Conservation (phyloP, 208 protist species). For the Novymonas esmeraldas region DNA sequence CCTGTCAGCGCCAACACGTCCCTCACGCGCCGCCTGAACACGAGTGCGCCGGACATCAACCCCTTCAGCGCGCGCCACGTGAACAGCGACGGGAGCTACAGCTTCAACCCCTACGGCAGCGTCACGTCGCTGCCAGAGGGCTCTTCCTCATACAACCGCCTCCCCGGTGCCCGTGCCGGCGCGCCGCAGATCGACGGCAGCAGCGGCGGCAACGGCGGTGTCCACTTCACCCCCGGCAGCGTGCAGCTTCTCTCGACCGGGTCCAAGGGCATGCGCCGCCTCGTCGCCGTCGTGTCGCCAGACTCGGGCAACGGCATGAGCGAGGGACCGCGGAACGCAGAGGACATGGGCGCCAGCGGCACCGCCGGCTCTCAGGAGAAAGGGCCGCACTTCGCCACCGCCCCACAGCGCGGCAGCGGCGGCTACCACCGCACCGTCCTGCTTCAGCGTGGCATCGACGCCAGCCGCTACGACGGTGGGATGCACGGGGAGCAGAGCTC, state of each 20-base stretch:
- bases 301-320: constrained; percentile 15
- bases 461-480: constrained; percentile 1
- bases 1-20: constrained; percentile 29
- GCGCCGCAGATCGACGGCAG: constrained; percentile 13
- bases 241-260: constrained; percentile 33
- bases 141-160: constrained; percentile 22
- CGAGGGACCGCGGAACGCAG: constrained; percentile 9
- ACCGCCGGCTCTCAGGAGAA: background rate
- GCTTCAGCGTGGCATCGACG: constrained; percentile 1
- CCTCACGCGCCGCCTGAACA: constrained; percentile 26
- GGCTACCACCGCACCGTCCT: constrained; percentile 23
- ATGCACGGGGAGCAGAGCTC: constrained; percentile 11
- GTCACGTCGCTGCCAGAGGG: constrained; percentile 46
- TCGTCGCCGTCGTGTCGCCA: constrained; percentile 28
- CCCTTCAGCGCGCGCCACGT: constrained; percentile 20
- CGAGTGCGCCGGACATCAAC: constrained; percentile 21
- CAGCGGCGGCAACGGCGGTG: constrained; percentile 11
- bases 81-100: constrained; percentile 48
- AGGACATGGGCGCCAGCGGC: constrained; percentile 16
- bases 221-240: constrained; percentile 24
- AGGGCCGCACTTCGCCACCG: background rate
- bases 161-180: constrained; percentile 13
- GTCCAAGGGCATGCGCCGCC: constrained; percentile 20
- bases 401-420: background rate
- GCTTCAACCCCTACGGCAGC: constrained; percentile 46